Conservation (phyloP, 148 eudicot genomes). For the Heliamphora exappendiculata region DNA sequence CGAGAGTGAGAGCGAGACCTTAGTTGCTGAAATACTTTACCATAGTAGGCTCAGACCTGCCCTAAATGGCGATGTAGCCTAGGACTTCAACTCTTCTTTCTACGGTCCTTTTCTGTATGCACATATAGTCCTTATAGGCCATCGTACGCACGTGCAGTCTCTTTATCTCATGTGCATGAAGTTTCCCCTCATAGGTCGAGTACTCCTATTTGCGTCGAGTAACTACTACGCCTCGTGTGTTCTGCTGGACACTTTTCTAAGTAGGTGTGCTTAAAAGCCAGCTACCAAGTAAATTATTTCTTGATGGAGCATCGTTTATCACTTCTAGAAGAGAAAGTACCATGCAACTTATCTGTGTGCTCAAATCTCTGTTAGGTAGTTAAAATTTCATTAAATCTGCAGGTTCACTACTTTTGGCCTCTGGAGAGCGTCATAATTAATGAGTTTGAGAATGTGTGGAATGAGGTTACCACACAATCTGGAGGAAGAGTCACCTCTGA, state of each 20-base stretch:
- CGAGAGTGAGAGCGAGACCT: too few relatives aligned
- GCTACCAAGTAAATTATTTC: background rate
- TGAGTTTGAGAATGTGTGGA: conserved; percentile 65
- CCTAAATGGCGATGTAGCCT: too few relatives aligned
- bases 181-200: background rate
- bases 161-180: background rate
- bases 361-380: background rate
- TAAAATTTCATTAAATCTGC: conserved; percentile 20
- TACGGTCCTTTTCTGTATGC: too few relatives aligned
- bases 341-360: background rate
- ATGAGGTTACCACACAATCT: conserved; percentile 29
- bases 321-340: background rate
- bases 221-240: too few relatives aligned
- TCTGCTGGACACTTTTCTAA: too few relatives aligned
- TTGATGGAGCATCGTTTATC: background rate
- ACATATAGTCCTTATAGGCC: too few relatives aligned
- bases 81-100: too few relatives aligned
- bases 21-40: too few relatives aligned
- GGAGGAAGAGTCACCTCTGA: conserved; percentile 50
- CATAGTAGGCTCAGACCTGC: too few relatives aligned
- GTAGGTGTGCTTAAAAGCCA: too few relatives aligned
- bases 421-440: conserved; percentile 37
- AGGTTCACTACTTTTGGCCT: conserved; percentile 81
- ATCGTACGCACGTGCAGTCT: conserved; percentile 1
- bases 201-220: background rate